These are phyloP conservation scores for Actinomortierella ambigua DNA, from an alignment of 371 early-diverging fungal genomes.

Conservation along the genomic window DNA sequence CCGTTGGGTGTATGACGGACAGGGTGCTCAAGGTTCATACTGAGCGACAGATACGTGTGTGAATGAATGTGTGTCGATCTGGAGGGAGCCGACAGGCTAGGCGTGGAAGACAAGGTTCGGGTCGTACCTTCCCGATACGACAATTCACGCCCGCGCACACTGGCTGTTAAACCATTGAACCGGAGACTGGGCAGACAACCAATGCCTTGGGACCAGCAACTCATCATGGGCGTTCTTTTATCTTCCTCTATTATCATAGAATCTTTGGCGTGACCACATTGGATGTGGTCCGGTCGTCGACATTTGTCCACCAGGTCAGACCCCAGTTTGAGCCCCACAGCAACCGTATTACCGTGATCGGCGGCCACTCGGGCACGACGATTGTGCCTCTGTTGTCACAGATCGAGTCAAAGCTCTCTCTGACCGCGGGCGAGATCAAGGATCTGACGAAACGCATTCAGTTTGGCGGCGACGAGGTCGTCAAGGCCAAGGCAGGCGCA, in stretches of 20 bases:
- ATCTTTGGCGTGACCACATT: slow-evolving; percentile 93
- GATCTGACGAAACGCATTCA: slow-evolving; percentile 86
- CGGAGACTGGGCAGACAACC: too few relatives aligned
- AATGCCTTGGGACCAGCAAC: too few relatives aligned
- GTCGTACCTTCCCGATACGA: too few relatives aligned
- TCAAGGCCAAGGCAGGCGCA: slow-evolving; percentile 98
- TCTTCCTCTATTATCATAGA: slow-evolving; percentile 34
- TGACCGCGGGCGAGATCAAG: slow-evolving; percentile 75
- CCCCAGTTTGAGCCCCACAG: slow-evolving; percentile 49
- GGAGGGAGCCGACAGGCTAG: too few relatives aligned
- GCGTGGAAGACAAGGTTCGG: too few relatives aligned
- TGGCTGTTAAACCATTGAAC: too few relatives aligned
- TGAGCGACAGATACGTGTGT: too few relatives aligned
- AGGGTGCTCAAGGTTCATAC: too few relatives aligned
- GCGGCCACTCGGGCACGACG: slow-evolving; percentile 93
- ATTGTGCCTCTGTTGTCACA: slow-evolving; percentile 84
- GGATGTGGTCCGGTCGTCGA: slow-evolving; percentile 88
- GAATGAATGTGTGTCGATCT: too few relatives aligned
- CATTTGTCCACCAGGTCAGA: slow-evolving; percentile 72
- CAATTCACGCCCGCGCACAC: too few relatives aligned
- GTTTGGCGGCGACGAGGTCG: slow-evolving; percentile 99
- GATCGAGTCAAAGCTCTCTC: slow-evolving; percentile 51
- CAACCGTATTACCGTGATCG: slow-evolving; percentile 83
- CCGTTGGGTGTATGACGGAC: too few relatives aligned
- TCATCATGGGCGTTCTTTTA: too few relatives aligned